Percentiles rank a stretch among this genome's conserved stretches.
Evolutionary conservation across 2,329 filamentous ascomycete species (phyloP).

Genomic region (Talaromyces atroroseus): DNA sequence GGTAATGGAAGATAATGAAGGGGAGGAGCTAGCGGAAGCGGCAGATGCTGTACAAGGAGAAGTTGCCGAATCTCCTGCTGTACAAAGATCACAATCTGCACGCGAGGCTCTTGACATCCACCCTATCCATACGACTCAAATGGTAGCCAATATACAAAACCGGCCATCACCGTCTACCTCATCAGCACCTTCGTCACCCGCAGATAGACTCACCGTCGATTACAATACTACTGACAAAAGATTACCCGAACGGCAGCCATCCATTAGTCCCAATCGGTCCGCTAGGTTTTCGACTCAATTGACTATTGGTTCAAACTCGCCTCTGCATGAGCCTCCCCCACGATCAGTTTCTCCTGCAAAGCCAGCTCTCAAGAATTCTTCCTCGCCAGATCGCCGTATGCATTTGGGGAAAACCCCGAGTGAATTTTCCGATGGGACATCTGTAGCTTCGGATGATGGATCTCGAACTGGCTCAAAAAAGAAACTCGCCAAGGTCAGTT

Average conservation of each 20-base stretch:
- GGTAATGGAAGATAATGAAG: constrained; percentile 38
- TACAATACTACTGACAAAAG: background rate
- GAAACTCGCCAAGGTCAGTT: constrained; percentile 61
- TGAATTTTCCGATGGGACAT: constrained; percentile 54
- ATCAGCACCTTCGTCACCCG: constrained; percentile 11
- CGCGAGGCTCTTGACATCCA: background rate
- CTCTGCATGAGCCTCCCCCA: constrained; percentile 53
- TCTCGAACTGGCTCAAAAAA: constrained; percentile 41
- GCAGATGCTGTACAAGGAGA: constrained; percentile 2
- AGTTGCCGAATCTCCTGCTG: background rate
- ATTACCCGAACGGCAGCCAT: constrained; percentile 7
- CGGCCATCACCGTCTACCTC: constrained; percentile 11
- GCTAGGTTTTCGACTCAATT: constrained; percentile 54
- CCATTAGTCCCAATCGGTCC: constrained; percentile 47
- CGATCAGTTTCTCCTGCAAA: constrained; percentile 58
- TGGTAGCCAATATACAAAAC: background rate
- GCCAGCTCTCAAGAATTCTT: constrained; percentile 55
- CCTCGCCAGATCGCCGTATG: constrained; percentile 32
- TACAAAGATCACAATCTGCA: background rate
- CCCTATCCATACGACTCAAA: constrained; percentile 5
- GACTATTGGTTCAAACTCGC: constrained; percentile 42
- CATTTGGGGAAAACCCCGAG: constrained; percentile 36
- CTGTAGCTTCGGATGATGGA: constrained; percentile 43
- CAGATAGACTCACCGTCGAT: constrained; percentile 6
- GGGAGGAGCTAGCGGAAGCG: constrained; percentile 23